Conservation (phyloP, 306 rosid species). For the Cicer chorassanicum region DNA sequence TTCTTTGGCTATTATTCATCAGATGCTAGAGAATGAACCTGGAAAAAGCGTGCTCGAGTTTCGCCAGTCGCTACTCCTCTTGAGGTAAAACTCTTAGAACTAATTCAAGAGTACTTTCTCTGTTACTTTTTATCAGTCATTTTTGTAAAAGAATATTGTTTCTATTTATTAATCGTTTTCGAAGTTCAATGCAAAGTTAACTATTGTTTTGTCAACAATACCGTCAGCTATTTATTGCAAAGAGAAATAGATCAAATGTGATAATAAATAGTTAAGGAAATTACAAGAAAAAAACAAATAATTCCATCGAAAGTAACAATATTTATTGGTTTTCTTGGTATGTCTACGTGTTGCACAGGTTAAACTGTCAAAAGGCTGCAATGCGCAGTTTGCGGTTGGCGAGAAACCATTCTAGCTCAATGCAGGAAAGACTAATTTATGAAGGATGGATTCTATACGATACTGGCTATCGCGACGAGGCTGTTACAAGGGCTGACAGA, state of each 20-base stretch:
- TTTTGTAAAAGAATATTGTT: too few species aligned
- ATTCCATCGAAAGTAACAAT: too few species aligned
- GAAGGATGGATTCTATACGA: conserved; percentile 95
- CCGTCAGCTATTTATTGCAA: too few species aligned
- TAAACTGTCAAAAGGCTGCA: conserved; percentile 88
- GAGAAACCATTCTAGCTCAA: conserved; percentile 68
- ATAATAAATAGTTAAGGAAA: too few species aligned
- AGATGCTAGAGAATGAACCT: conserved; percentile 74
- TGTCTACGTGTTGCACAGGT: conserved; percentile 48
- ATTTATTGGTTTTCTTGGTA: too few species aligned
- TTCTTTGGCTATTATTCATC: conserved; percentile 81
- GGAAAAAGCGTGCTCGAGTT: conserved; percentile 68
- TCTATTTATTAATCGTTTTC: too few species aligned
- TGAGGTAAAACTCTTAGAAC: conserved; percentile 55
- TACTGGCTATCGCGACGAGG: conserved; percentile 75
- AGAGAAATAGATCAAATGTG: too few species aligned
- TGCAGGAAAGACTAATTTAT: conserved; percentile 78
- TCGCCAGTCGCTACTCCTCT: conserved; percentile 82
- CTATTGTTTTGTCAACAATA: too few species aligned
- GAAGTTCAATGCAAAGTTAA: too few species aligned
- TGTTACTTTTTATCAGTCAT: too few species aligned
- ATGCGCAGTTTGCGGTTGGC: conserved; percentile 77
- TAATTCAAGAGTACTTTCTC: background rate
- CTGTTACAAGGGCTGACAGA: conserved; percentile 64
- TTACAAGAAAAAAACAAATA: too few species aligned